Evolutionary conservation across 2,329 filamentous ascomycete genomes (phyloP).

Genomic region (Chaetothyriales sp.): DNA sequence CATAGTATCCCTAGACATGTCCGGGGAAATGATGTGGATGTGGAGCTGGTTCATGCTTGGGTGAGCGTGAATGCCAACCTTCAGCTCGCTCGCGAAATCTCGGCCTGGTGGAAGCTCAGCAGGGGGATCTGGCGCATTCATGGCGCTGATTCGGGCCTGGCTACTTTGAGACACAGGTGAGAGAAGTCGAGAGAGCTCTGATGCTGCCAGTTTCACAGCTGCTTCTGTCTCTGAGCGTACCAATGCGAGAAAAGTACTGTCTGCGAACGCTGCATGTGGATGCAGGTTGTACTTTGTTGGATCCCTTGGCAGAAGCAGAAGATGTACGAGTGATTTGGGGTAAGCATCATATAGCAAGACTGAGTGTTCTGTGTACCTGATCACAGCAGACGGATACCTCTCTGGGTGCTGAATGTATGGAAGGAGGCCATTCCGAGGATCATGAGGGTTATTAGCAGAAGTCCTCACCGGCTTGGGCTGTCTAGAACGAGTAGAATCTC

Average conservation of each 20-base stretch:
- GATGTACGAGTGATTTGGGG: slow-evolving; percentile 72
- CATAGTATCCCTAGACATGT: slow-evolving; percentile 57
- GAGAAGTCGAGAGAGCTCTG: slow-evolving; percentile 13
- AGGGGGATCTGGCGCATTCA: slow-evolving; percentile 38
- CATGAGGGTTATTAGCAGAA: slow-evolving; percentile 8
- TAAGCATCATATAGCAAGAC: slow-evolving; percentile 70
- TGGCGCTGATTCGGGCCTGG: slow-evolving; percentile 45
- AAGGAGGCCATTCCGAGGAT: slow-evolving; percentile 32
- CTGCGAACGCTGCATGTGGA: slow-evolving; percentile 62
- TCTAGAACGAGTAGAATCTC: slow-evolving; percentile 22
- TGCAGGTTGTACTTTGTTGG: slow-evolving; percentile 45
- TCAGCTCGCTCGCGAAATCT: slow-evolving; percentile 63
- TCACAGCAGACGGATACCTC: slow-evolving; percentile 45
- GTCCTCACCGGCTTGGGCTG: slow-evolving; percentile 16
- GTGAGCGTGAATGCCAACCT: slow-evolving; percentile 66
- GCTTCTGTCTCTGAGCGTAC: slow-evolving; percentile 46
- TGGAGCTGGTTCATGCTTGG: slow-evolving; percentile 90
- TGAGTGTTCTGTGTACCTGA: slow-evolving; percentile 46
- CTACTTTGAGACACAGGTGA: slow-evolving; percentile 42
- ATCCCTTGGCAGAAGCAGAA: slow-evolving; percentile 72
- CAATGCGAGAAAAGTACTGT: slow-evolving; percentile 50
- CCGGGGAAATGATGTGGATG: slow-evolving; percentile 69
- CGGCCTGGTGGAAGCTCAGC: slow-evolving; percentile 48
- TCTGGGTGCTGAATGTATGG: slow-evolving; percentile 51
- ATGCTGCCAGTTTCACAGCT: slow-evolving; percentile 47